phyloP scores from a whole-genome alignment of 352 stramenopile species.

The Peronospora destructor region DNA sequence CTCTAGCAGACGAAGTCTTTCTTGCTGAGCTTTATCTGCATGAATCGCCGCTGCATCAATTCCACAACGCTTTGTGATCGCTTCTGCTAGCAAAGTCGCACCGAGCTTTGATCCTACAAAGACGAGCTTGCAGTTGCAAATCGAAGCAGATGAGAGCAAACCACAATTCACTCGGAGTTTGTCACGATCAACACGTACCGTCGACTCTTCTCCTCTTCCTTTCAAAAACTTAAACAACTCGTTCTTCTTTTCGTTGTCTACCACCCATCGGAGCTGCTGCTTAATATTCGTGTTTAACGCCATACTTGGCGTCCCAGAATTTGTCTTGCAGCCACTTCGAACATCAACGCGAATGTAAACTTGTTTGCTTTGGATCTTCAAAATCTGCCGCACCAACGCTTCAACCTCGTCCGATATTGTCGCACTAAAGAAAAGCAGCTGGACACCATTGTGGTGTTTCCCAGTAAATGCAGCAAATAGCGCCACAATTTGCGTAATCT shows the following conservation, averaged over 20 bases:
- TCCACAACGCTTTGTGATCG: constrained; percentile 39
- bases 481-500: constrained; percentile 44
- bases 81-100: constrained; percentile 50
- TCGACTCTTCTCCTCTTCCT: constrained; percentile 31
- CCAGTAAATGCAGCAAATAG: constrained; percentile 17
- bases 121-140: constrained; percentile 40
- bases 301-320: constrained; percentile 1
- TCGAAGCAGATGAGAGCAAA: constrained; percentile 3
- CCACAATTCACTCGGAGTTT: not conserved
- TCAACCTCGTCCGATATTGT: constrained; percentile 45
- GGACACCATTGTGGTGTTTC: constrained; percentile 8
- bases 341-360: constrained; percentile 35
- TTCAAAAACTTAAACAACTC: constrained; percentile 40
- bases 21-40: constrained; percentile 50
- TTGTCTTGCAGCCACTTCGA: constrained; percentile 3
- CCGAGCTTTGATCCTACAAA: constrained; percentile 65
- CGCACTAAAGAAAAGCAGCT: constrained; percentile 58
- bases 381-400: constrained; percentile 29
- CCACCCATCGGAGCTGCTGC: constrained; percentile 41
- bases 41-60: constrained; percentile 43
- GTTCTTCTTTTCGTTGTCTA: constrained; percentile 58
- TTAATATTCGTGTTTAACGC: constrained; percentile 29
- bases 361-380: constrained; percentile 13
- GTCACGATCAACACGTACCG: constrained; percentile 27
- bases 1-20: constrained; percentile 49